Evolutionary conservation across 129 eudicot species (phyloP), one percentile per base, ranked within the genome.

Genomic region (Tagetes erecta): DNA sequence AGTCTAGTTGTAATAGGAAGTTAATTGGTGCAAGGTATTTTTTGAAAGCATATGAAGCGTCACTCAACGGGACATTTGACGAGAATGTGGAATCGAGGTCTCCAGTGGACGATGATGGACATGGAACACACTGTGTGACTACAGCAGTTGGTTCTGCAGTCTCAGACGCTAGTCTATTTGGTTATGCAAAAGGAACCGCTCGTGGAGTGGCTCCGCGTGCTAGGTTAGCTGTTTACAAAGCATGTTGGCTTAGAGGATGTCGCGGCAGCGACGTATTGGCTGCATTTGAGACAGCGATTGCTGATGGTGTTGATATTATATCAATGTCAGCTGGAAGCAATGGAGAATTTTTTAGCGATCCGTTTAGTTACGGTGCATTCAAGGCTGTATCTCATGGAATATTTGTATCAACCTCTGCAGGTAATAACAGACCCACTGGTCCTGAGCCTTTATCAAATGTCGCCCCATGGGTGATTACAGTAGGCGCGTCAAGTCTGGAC

Each of bases 401-500:
- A 49, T 75, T 91, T 8, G 83, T 91, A 5, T 83, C 96, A 1
- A 62, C 80, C 69, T 64, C 97, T 8, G 97, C 88, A 0, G 95
- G 92, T 14, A 91, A 91, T 42, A 70, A 69, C 1, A 90, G 88
- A 3, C 97, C 96, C 2, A 49, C 71, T 42, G 14, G 27, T 20
- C 27, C 92, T 5, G 56, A 39, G 34, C 74, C 69, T 70, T 1
- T 86, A 75, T 65, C 86, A 3, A 91, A 91, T 20, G 86, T 79
- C 6, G 90, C 92, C 10, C 97, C 97, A 10, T 91, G 97, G 97
- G 79, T 91, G 13, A 70, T 84, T 27, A 86, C 97, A 1, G 95
- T 91, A 0, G 97, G 97, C 1, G 95, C 95, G 0, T 89, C 91
- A 3, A 87, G 89, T 6, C 13, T 91, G 55, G 97, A 91, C 72